Evolutionary conservation across 2,329 filamentous ascomycete genomes (phyloP), one percentile per base, ranked within the genome.

Genomic region (Sporothrix globosa): DNA sequence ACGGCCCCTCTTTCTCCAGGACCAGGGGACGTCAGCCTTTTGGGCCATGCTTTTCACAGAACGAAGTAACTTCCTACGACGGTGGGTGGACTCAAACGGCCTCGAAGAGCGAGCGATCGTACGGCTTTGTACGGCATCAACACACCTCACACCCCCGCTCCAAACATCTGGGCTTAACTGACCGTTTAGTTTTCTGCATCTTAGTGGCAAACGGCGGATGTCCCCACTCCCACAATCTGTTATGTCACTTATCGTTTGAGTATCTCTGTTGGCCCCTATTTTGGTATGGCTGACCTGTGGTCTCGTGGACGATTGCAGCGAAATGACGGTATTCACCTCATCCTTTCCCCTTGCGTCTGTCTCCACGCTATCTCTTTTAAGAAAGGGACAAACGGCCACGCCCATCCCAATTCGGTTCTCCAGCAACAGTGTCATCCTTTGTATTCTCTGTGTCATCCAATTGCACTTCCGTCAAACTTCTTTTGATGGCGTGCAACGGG

Each of bases 261-360:
- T 17, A 19, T 19, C 34, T 60, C 34, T 41, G 30, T 34, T 65
- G 30, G 17, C 24, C 34, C 34, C 34, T 34, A 30, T 63, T 48
- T 30, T 19, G 17, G 41, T 41, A 24, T 41, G n/a, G 2, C 41
- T 65, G 4, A 7, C 13, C 3, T 27, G 9, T 44, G 61, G 61
- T 66, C 63, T 66, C 46, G 46, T 66, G 46, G 63, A 17, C 19
- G 44, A 66, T 66, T 66, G 63, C 63, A 66, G 39, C 14, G 63
- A 66, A 66, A 66, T 66, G 63, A 66, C 63, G 63, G 63, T 52
- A 66, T 66, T 66, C 21, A 41, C 58, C 19, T 63, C 39, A 19
- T 7, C 3, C 10, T 50, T 34, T 48, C 11, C 27, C 19, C 63
- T 66, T 34, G 63, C 61, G 50, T 52, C 39, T 66, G 61, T 66